phyloP scores from a whole-genome alignment of 2,329 filamentous ascomycete species.

The Diplodia scrobiculata region DNA sequence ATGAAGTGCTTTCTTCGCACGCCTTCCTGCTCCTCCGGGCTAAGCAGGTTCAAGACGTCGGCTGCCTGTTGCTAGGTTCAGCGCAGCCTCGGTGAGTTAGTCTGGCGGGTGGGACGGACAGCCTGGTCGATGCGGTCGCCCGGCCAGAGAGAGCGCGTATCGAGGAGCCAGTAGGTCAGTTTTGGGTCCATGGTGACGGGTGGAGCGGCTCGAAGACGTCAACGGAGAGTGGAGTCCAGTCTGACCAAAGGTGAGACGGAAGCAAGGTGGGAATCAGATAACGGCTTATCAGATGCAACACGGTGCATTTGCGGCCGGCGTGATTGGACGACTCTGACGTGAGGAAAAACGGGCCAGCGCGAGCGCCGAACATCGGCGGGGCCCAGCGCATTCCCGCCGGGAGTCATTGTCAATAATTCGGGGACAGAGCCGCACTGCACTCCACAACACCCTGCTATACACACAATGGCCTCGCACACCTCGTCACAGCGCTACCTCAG shows the following conservation, averaged over 20 bases:
- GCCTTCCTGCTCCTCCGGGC: constrained; percentile 57
- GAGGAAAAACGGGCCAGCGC: constrained; percentile 5
- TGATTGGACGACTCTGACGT: constrained; percentile 20
- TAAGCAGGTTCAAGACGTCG: constrained; percentile 48
- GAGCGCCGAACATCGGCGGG: constrained; percentile 20
- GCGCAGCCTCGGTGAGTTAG: background rate
- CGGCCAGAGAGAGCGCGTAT: constrained; percentile 53
- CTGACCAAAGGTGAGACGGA: constrained; percentile 2
- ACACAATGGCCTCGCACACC: constrained; percentile 50
- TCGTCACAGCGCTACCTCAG: constrained; percentile 64
- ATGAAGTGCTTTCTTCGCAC: constrained; percentile 66
- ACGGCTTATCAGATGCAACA: constrained; percentile 10
- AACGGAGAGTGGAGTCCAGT: background rate
- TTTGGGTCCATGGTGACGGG: constrained; percentile 28
- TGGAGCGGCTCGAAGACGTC: background rate
- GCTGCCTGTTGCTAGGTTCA: constrained; percentile 41
- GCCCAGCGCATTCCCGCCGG: constrained; percentile 1
- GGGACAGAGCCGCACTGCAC: background rate
- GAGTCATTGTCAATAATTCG: constrained; percentile 18
- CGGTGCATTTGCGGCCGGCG: constrained; percentile 10
- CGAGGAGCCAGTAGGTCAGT: constrained; percentile 54
- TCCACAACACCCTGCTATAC: background rate
- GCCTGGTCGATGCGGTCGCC: constrained; percentile 48
- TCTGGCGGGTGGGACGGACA: constrained; percentile 34
- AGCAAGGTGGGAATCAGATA: background rate